A percentile compares a stretch with the other conserved stretches of the same genome.
Evolutionary conservation across 2,329 filamentous ascomycete species (phyloP).

Genomic region (Fusarium nematophilum): DNA sequence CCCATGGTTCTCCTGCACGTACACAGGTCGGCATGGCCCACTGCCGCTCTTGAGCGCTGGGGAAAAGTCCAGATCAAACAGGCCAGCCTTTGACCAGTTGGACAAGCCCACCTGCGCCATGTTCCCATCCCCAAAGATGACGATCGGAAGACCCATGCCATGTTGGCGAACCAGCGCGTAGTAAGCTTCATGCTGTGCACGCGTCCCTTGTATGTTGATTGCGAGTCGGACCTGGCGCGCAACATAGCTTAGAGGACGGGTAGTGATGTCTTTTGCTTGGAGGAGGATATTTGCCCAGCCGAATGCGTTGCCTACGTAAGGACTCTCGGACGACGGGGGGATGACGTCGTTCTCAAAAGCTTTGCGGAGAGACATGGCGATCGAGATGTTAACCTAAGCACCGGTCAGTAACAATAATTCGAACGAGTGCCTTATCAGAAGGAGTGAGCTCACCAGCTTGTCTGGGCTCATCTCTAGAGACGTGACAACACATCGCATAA

Average conservation of each 20-base stretch:
- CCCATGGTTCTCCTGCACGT: constrained; percentile 8
- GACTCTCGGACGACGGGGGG: not conserved
- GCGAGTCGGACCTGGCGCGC: constrained; percentile 3
- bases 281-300: constrained; percentile 11
- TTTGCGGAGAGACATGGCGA: constrained; percentile 21
- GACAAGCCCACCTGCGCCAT: constrained; percentile 16
- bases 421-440: not conserved
- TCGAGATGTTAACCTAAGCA: constrained; percentile 1
- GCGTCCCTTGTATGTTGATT: constrained; percentile 13
- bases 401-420: not conserved
- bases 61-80: constrained; percentile 26
- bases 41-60: not conserved
- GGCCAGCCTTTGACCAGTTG: constrained; percentile 22
- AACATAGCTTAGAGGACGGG: constrained; percentile 5
- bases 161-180: not conserved
- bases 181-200: constrained; percentile 13
- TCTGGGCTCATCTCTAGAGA: constrained; percentile 9
- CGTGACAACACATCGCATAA: constrained; percentile 9
- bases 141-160: constrained; percentile 2
- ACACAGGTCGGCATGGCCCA: not conserved
- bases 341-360: constrained; percentile 2
- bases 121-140: not conserved
- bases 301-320: constrained; percentile 18
- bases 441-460: constrained; percentile 2
- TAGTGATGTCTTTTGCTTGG: not conserved